Base-by-base conservation (phyloP, 202 grass and related monocot species). In the Zoysia matrella region DNA sequence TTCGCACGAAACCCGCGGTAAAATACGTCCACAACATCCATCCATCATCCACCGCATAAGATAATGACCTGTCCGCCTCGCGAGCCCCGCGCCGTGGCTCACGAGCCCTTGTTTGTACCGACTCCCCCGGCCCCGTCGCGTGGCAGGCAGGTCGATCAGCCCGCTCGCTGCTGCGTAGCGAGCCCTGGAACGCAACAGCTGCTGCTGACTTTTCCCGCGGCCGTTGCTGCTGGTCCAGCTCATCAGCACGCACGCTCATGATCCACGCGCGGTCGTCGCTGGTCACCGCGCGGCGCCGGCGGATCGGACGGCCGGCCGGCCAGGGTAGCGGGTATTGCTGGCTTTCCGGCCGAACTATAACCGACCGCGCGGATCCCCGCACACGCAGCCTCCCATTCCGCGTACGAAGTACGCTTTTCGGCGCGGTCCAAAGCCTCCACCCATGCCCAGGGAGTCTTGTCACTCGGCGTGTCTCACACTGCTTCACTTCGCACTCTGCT, bases 1-100 rank as follows among this genome's bases (percentile, higher is more conserved):
- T 72, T 52, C 65, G 14, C 73, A 82, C 57, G 66, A 13, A 82
- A 57, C 66, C 73, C 47, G 41, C 41, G 65, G 49, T 52, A 3
- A 43, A 65, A 50, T 54, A 45, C n/a, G 6, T 6, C 4, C 8
- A 50, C 48, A 22, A 22, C 22, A 22, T 22, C n/a, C 56, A 15
- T 47, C 5, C 54, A 13, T 6, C 54, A 57, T 57, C 54, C 54
- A 16, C 54, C 54, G 14, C 54, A 18, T 44, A 66, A 66, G 41
- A 66, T 44, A 66, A 60, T 60, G 57, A 1, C 57, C 8, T 39
- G 3, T 46, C 14, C 43, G 2, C 43, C 2, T 12, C 11, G 10
- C 11, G 1, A 11, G n/a, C 10, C 22, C 60, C 16, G 22, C 6
- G 48, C 10, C 6, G 39, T 2, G 10, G 60, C 4, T 74, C 80